Evolutionary conservation across 1,284 basidiomycete species (phyloP).

Genomic region (Trametes pubescens): DNA sequence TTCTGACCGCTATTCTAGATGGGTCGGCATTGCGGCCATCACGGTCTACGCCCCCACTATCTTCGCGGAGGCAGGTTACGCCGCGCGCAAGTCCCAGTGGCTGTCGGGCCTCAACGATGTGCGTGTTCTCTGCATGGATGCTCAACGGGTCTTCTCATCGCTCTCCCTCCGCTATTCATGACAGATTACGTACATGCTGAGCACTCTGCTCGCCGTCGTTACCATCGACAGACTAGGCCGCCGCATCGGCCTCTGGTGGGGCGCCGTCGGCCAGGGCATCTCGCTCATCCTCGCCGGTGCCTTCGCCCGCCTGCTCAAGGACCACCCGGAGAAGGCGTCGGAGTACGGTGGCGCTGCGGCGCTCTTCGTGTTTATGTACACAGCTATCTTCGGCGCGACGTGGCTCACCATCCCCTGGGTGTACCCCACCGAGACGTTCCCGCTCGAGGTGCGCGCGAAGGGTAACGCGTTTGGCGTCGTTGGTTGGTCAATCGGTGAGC

Average conservation of each 20-base stretch:
- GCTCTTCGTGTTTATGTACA: constrained; percentile 58
- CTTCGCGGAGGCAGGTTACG: constrained; percentile 56
- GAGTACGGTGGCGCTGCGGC: constrained; percentile 56
- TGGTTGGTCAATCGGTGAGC: constrained; percentile 61
- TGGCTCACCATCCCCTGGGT: constrained; percentile 67
- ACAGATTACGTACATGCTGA: constrained; percentile 55
- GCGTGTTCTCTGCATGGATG: constrained; percentile 20
- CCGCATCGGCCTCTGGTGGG: constrained; percentile 56
- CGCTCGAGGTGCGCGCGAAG: constrained; percentile 66
- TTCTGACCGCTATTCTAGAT: constrained; percentile 36
- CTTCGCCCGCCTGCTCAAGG: constrained; percentile 53
- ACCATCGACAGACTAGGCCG: constrained; percentile 59
- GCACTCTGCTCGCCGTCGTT: constrained; percentile 53
- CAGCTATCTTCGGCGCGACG: constrained; percentile 56
- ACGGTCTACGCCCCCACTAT: constrained; percentile 60
- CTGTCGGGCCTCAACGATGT: constrained; percentile 57
- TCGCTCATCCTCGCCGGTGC: constrained; percentile 55
- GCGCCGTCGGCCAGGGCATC: constrained; percentile 47
- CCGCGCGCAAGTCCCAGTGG: constrained; percentile 54
- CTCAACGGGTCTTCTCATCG: neutral
- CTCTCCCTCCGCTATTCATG: neutral
- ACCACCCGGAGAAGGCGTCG: constrained; percentile 51
- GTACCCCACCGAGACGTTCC: constrained; percentile 62
- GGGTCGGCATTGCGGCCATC: constrained; percentile 61
- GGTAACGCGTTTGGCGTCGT: constrained; percentile 63